These are phyloP conservation scores for Tuber brumale DNA, from an alignment of 495 filamentous ascomycete genomes.

Conservation along the genomic window DNA sequence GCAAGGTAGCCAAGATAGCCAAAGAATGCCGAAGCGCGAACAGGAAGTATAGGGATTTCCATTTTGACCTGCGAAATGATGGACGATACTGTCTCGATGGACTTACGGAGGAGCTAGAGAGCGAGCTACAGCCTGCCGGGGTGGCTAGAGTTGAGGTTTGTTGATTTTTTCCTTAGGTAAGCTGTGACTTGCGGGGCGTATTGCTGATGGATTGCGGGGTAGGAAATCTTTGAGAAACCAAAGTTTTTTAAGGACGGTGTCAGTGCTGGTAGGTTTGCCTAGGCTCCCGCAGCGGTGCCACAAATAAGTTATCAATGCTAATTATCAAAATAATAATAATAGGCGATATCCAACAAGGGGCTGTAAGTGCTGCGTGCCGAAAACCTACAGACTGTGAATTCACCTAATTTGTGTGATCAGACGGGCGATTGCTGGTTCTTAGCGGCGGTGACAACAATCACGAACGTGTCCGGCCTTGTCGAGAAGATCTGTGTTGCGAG, in stretches of 20 bases:
- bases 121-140: constrained; percentile 21
- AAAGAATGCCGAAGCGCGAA: constrained; percentile 77
- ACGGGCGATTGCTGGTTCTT: constrained; percentile 92
- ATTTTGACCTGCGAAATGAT: constrained; percentile 83
- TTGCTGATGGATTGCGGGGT: constrained; percentile 1
- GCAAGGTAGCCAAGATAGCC: constrained; percentile 73
- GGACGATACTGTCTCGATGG: constrained; percentile 39
- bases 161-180: constrained; percentile 27
- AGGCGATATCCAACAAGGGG: constrained; percentile 42
- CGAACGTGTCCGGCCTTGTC: constrained; percentile 71
- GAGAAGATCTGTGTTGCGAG: constrained; percentile 75
- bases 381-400: neutral
- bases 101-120: constrained; percentile 5
- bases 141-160: constrained; percentile 22
- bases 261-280: constrained; percentile 58
- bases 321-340: neutral
- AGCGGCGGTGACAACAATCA: constrained; percentile 75
- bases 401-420: constrained; percentile 48
- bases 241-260: constrained; percentile 79
- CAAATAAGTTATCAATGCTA: constrained; percentile 45
- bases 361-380: constrained; percentile 27
- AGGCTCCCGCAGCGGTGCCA: neutral
- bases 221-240: constrained; percentile 80
- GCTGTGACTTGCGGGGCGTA: constrained; percentile 42
- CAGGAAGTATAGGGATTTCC: constrained; percentile 80